These are phyloP conservation scores for Debaryomyces singareniensis DNA, from an alignment of 1,139 yeast genomes.

Conservation along the genomic window DNA sequence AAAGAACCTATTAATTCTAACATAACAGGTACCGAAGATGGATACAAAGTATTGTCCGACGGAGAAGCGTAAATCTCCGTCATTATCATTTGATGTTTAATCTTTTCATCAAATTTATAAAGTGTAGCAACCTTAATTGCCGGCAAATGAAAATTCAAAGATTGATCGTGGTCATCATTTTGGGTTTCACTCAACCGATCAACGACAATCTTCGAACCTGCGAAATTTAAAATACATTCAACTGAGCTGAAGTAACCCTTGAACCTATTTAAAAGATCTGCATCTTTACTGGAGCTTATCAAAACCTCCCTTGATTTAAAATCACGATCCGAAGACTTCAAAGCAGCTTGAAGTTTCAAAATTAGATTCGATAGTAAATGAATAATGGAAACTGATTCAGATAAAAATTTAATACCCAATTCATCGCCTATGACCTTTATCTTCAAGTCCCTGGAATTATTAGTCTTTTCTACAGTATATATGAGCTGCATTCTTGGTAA, in stretches of 20 bases:
- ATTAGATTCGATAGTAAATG: constrained; percentile 43
- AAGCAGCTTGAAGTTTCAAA: constrained; percentile 33
- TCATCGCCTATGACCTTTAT: constrained; percentile 56
- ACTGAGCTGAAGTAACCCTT: constrained; percentile 37
- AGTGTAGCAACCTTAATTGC: constrained; percentile 52
- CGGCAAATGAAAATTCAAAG: constrained; percentile 70
- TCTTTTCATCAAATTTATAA: constrained; percentile 21
- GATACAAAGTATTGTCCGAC: constrained; percentile 63
- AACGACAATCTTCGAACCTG: constrained; percentile 62
- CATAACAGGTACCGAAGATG: constrained; percentile 77
- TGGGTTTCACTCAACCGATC: constrained; percentile 39
- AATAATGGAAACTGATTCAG: constrained; percentile 43
- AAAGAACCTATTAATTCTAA: constrained; percentile 48
- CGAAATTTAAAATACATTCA: constrained; percentile 51
- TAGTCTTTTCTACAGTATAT: constrained; percentile 36
- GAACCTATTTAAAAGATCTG: constrained; percentile 16
- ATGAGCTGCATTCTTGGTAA: constrained; percentile 61
- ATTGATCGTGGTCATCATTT: constrained; percentile 39
- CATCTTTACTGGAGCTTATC: constrained; percentile 7
- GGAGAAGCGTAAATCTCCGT: constrained; percentile 60
- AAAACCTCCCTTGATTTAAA: constrained; percentile 8
- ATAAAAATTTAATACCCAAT: constrained; percentile 56
- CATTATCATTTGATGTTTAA: constrained; percentile 39
- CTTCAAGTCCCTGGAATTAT: constrained; percentile 29
- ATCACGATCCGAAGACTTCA: constrained; percentile 14